Evolutionary conservation across 495 filamentous ascomycete genomes (phyloP), one percentile per base, ranked within the genome.

Genomic region (Ascodesmis nigricans): DNA sequence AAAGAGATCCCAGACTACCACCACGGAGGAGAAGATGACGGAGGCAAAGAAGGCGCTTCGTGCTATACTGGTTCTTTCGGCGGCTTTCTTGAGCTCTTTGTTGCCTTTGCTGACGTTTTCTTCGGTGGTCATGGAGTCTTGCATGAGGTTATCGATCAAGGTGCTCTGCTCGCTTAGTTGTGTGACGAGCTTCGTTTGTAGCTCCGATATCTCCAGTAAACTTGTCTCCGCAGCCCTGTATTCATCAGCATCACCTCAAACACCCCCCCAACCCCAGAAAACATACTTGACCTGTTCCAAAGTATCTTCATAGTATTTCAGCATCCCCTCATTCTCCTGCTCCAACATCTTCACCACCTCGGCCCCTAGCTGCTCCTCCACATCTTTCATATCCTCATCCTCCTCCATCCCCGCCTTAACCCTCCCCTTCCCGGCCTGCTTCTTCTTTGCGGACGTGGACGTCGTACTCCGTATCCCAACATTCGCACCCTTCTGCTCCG

Each of bases 331-430:
- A 53, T 99, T 95, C 54, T 93, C 83, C 55, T 77, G 68, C 24
- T 79, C 83, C 56, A 99, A 93, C 43, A 93, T 62, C 54, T 92
- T 84, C 35, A 81, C 54, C 53, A 95, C 83, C 43, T 91, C 80
- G 29, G 67, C 65, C 13, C 69, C 75, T 40, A 95, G 56, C 39
- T 75, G 63, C 20, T 65, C 56, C 39, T 73, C 63, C 14, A 65
- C 66, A 10, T 55, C 55, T 21, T 57, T 54, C 40, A 61, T 50
- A 33, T 67, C 57, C 23, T 55, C 52, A 32, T 65, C 31, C 6
- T 36, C 21, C 19, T 36, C 33, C 18, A 29, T 16, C 35, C 40
- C 35, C 15, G 40, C 13, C 29, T 8, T 25, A 21, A 31, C 29
- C n/a, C n/a, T n/a, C n/a, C n/a, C n/a, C n/a, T n/a, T n/a, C n/a